Conservation (phyloP, 345 rosid genomes). For the Dimocarpus longan region DNA sequence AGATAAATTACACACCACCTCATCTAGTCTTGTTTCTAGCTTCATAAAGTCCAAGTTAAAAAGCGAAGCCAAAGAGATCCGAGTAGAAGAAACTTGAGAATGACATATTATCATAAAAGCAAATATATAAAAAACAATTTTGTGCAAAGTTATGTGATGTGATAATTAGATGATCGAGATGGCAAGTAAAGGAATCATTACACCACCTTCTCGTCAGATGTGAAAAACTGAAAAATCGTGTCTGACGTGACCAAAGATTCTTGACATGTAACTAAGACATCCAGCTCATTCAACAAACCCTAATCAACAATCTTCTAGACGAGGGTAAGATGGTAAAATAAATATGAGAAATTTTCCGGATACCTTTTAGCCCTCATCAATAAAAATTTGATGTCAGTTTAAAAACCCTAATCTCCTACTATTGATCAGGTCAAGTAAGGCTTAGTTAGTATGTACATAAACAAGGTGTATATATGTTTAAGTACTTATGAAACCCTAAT, state of each 20-base stretch:
- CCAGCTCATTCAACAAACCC: constrained; percentile 20
- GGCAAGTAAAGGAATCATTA: constrained; percentile 28
- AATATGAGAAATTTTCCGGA: not conserved
- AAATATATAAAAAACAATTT: not conserved
- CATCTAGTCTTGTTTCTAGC: not conserved
- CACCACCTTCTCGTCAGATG: constrained; percentile 29
- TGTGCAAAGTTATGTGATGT: not conserved
- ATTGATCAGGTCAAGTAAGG: not conserved
- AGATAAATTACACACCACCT: not conserved
- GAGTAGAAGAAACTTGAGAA: not conserved
- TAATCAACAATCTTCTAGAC: constrained; percentile 11
- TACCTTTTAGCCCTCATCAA: not conserved
- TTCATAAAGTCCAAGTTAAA: constrained; percentile 10
- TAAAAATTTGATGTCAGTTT: not conserved
- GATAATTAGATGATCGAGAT: not conserved
- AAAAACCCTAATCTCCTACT: constrained; percentile 27
- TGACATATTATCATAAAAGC: not conserved
- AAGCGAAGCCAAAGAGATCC: not conserved
- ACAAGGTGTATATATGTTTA: not conserved
- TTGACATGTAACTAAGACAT: constrained; percentile 18
- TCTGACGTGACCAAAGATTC: constrained; percentile 51
- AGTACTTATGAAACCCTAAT: constrained; percentile 21
- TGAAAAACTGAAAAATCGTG: constrained; percentile 39
- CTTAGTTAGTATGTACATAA: not conserved
- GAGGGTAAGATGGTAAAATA: constrained; percentile 11